Evolutionary conservation across 768 basidiomycete species (phyloP).

Genomic region (Mycena haematopus): DNA sequence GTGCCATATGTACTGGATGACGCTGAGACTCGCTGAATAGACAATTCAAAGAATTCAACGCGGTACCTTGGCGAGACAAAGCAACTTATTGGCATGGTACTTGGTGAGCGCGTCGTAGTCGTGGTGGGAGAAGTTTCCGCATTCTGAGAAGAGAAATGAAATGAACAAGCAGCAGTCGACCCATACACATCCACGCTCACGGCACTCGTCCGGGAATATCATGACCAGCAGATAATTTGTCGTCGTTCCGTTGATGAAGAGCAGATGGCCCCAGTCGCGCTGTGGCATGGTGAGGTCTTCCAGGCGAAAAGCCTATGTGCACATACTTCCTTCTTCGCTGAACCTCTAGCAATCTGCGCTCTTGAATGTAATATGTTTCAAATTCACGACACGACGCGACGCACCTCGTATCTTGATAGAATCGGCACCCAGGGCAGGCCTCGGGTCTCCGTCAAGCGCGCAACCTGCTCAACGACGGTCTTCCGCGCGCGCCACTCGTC

Average conservation of each 20-base stretch:
- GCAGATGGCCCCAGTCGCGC: conserved; percentile 42
- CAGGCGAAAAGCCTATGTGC: not conserved
- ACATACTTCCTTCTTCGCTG: conserved; percentile 36
- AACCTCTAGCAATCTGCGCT: conserved; percentile 30
- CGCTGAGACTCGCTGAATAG: too few relatives aligned
- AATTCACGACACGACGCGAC: not conserved
- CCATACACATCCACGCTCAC: conserved; percentile 20
- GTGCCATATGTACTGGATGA: conserved; percentile 37
- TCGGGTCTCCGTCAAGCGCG: conserved; percentile 23
- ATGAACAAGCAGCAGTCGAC: not conserved
- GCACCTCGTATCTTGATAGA: conserved; percentile 41
- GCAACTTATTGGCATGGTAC: conserved; percentile 36
- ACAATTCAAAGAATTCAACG: too few relatives aligned
- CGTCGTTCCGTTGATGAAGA: conserved; percentile 37
- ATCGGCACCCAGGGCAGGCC: conserved; percentile 37
- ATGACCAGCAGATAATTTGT: conserved; percentile 39
- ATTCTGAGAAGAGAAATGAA: conserved; percentile 23
- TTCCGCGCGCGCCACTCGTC: conserved; percentile 38
- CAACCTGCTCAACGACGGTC: conserved; percentile 36
- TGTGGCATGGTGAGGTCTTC: conserved; percentile 10
- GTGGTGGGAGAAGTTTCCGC: conserved; percentile 39
- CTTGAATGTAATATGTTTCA: conserved; percentile 15
- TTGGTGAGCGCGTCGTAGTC: conserved; percentile 40
- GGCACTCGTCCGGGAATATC: conserved; percentile 35
- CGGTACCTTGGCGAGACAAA: too few relatives aligned